Conservation (phyloP, 495 filamentous ascomycete genomes). For the Massariosphaeria phaeospora region DNA sequence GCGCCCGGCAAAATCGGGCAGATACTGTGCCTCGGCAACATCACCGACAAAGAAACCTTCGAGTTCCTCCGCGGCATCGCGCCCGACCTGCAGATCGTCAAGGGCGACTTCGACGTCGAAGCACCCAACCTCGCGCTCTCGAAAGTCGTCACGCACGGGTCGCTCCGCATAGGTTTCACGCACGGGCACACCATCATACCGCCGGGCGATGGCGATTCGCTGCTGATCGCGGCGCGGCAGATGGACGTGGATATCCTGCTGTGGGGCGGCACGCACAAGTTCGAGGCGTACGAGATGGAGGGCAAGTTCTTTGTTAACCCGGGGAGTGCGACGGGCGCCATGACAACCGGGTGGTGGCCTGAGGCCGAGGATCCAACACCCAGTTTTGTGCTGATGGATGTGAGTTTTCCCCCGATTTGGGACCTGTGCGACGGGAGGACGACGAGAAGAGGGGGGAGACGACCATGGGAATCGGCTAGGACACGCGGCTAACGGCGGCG, state of each 20-base stretch:
- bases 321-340: conserved; percentile 85
- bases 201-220: conserved; percentile 79
- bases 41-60: conserved; percentile 90
- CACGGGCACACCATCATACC: conserved; percentile 95
- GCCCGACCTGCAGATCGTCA: conserved; percentile 92
- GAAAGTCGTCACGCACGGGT: conserved; percentile 91
- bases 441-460: too few relatives aligned
- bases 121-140: conserved; percentile 84
- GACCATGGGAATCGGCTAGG: too few relatives aligned
- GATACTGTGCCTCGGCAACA: conserved; percentile 93
- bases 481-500: conserved; percentile 1
- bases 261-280: conserved; percentile 95
- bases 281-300: conserved; percentile 98
- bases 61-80: conserved; percentile 88
- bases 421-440: not conserved
- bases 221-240: conserved; percentile 89
- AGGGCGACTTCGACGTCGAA: conserved; percentile 89
- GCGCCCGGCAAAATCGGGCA: conserved; percentile 97
- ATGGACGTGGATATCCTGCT: conserved; percentile 96
- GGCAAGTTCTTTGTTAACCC: conserved; percentile 98
- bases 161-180: conserved; percentile 89
- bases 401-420: conserved; percentile 38
- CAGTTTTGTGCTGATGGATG: conserved; percentile 99
- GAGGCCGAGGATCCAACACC: conserved; percentile 79
- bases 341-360: conserved; percentile 65